These are phyloP conservation scores for Apiotrichum mycotoxinovorans DNA, from an alignment of 1,284 basidiomycete species.

Conservation along the genomic window DNA sequence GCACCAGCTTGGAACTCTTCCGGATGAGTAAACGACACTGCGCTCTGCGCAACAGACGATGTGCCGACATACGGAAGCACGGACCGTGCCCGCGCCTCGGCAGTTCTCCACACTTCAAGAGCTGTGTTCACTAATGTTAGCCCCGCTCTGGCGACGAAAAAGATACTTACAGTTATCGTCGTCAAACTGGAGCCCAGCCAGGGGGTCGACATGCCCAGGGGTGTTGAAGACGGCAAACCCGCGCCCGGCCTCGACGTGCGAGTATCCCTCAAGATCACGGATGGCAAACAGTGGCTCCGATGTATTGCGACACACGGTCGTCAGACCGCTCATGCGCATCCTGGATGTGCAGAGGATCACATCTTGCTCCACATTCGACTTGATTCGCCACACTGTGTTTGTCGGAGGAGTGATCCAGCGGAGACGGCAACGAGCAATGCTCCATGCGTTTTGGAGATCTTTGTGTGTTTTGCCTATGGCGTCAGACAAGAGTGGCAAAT, in stretches of 20 bases:
- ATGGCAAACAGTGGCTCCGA: constrained; percentile 30
- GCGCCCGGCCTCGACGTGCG: constrained; percentile 42
- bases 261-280: constrained; percentile 14
- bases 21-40: constrained; percentile 16
- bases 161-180: not conserved
- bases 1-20: constrained; percentile 4
- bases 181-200: constrained; percentile 7
- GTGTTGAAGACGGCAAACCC: constrained; percentile 35
- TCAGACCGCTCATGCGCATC: constrained; percentile 6
- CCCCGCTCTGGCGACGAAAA: too few species aligned
- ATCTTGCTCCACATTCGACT: constrained; percentile 32
- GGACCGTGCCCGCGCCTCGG: constrained; percentile 20
- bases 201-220: constrained; percentile 5
- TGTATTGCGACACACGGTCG: constrained; percentile 7
- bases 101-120: constrained; percentile 32
- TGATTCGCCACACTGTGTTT: constrained; percentile 40
- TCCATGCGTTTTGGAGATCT: constrained; percentile 29
- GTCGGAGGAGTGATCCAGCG: constrained; percentile 29
- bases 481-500: not conserved
- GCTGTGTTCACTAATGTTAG: constrained; percentile 10
- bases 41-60: constrained; percentile 10
- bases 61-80: constrained; percentile 3
- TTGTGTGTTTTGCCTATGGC: constrained; percentile 19
- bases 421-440: constrained; percentile 22
- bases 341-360: constrained; percentile 32